Conservation (phyloP, 2,329 filamentous ascomycete genomes). For the Fusarium haematococcum region DNA sequence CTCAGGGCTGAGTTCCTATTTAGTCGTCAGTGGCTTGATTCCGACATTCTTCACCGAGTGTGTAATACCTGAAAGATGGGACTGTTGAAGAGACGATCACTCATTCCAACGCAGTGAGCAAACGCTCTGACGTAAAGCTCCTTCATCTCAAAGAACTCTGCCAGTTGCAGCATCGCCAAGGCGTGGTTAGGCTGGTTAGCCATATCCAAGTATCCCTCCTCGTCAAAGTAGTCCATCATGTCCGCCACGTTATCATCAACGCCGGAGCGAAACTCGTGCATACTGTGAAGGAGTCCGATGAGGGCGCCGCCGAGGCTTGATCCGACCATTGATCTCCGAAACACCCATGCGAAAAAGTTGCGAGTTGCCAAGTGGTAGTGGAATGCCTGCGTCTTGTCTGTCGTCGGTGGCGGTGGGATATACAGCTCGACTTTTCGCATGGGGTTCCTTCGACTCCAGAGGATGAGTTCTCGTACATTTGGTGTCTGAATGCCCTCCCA, state of each 20-base stretch:
- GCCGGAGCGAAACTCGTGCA: constrained; percentile 70
- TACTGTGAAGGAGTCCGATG: constrained; percentile 72
- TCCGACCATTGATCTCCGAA: constrained; percentile 75
- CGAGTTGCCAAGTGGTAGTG: constrained; percentile 76
- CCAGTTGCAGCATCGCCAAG: constrained; percentile 74
- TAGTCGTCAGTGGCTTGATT: constrained; percentile 36
- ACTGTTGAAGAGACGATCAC: constrained; percentile 66
- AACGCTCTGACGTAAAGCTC: constrained; percentile 81
- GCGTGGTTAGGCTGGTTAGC: constrained; percentile 75
- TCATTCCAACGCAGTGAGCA: constrained; percentile 83
- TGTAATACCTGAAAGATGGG: constrained; percentile 71
- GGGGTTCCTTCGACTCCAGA: constrained; percentile 48
- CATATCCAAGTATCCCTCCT: constrained; percentile 77
- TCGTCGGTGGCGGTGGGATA: constrained; percentile 71
- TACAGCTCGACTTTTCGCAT: constrained; percentile 68
- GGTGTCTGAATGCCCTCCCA: constrained; percentile 45
- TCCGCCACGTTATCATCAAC: constrained; percentile 69
- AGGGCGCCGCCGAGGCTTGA: constrained; percentile 73
- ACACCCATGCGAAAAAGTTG: constrained; percentile 81
- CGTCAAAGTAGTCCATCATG: constrained; percentile 73
- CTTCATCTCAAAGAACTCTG: constrained; percentile 72
- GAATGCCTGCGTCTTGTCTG: constrained; percentile 66
- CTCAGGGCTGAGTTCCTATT: constrained; percentile 60
- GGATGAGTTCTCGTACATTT: constrained; percentile 46
- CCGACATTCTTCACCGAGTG: background rate